phyloP scores from a whole-genome alignment of 169 alveolate species.

The Eimeria brunetti region DNA sequence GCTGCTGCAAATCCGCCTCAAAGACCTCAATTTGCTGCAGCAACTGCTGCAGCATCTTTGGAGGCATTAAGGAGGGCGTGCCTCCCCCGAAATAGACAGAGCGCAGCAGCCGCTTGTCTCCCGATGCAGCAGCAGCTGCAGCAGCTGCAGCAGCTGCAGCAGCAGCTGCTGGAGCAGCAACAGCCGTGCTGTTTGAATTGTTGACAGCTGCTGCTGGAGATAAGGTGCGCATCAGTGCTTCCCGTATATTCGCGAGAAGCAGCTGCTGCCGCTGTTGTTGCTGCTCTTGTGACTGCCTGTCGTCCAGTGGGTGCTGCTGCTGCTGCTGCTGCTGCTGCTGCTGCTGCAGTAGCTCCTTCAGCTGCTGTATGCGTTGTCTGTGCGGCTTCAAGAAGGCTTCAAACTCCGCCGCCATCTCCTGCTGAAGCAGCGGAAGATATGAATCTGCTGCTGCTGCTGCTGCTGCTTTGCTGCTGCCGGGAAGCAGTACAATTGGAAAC shows the following conservation, averaged over 20 bases:
- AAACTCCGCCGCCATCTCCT: constrained; percentile 34
- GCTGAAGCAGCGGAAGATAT: constrained; percentile 59
- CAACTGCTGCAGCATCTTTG: constrained; percentile 54
- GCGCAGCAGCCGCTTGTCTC: constrained; percentile 40
- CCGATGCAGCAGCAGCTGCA: constrained; percentile 26
- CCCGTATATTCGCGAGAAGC: constrained; percentile 2
- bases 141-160: background rate
- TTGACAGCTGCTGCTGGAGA: constrained; percentile 6
- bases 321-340: constrained; percentile 17
- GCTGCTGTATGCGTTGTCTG: constrained; percentile 48
- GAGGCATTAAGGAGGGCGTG: constrained; percentile 60
- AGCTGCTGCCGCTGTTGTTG: constrained; percentile 13
- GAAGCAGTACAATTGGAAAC: constrained; percentile 50
- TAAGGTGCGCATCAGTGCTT: background rate
- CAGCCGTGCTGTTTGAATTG: background rate
- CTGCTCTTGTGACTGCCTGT: constrained; percentile 1
- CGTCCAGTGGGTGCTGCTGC: background rate
- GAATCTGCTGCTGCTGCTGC: constrained; percentile 56
- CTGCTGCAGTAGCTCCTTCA: constrained; percentile 27
- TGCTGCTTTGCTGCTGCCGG: constrained; percentile 50
- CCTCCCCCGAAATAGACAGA: constrained; percentile 54
- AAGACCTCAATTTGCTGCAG: constrained; percentile 25
- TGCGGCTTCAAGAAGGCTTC: constrained; percentile 21
- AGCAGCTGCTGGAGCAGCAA: background rate
- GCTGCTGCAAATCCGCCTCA: constrained; percentile 33